Conservation (phyloP, 768 basidiomycete genomes). For the Mrakia hoshinonis region DNA sequence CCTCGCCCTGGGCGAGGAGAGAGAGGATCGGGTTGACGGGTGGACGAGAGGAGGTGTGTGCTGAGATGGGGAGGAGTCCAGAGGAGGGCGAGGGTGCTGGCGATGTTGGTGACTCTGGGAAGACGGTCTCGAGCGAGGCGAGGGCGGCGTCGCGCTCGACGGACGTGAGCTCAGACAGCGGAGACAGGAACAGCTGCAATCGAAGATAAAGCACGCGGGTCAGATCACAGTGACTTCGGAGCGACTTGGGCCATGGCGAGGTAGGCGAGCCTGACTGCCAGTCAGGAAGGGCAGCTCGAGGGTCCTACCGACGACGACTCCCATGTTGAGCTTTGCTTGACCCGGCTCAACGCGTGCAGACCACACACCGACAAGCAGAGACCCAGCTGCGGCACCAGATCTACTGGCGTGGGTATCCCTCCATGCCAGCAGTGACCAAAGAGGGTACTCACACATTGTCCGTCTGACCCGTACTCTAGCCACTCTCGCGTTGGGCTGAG, state of each 20-base stretch:
- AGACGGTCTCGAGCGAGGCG: neutral
- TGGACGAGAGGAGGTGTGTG: slow-evolving; percentile 1
- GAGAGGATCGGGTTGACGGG: slow-evolving; percentile 63
- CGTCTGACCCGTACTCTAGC: slow-evolving; percentile 24
- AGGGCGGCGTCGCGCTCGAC: slow-evolving; percentile 20
- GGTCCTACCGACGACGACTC: too few relatives aligned
- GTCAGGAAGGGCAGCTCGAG: too few relatives aligned
- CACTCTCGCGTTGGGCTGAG: slow-evolving; percentile 11
- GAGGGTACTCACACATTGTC: slow-evolving; percentile 20
- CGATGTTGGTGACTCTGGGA: neutral
- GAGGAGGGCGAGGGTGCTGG: too few relatives aligned
- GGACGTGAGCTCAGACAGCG: slow-evolving; percentile 18
- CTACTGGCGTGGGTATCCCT: neutral
- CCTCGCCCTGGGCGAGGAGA: slow-evolving; percentile 75
- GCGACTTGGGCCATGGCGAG: neutral
- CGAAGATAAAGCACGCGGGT: neutral
- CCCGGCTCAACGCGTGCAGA: too few relatives aligned
- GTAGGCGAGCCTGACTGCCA: neutral
- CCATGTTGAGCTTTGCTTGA: too few relatives aligned
- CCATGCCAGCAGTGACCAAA: neutral
- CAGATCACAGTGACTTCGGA: neutral
- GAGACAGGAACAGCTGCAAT: slow-evolving; percentile 24
- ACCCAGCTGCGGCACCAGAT: neutral
- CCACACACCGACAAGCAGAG: too few relatives aligned
- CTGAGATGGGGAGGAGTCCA: neutral